Conservation (phyloP, 2,329 filamentous ascomycete genomes). For the Alternaria conjuncta region DNA sequence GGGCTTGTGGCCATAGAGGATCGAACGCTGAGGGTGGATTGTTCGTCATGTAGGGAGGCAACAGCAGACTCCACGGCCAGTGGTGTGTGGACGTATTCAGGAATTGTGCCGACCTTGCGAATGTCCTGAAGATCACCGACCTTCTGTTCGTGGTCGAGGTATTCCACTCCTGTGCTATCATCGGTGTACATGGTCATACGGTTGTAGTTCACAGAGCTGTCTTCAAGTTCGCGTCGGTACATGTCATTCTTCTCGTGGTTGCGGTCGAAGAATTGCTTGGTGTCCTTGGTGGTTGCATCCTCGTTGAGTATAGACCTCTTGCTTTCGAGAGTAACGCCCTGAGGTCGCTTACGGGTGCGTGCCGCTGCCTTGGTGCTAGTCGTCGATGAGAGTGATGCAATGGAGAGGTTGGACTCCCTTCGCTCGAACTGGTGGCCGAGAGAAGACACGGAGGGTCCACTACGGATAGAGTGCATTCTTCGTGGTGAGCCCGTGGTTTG, state of each 20-base stretch:
- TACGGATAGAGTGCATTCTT: conserved; percentile 55
- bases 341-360: conserved; percentile 59
- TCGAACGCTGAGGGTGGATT: conserved; percentile 70
- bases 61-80: conserved; percentile 85
- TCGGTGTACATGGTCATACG: conserved; percentile 60
- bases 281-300: conserved; percentile 45
- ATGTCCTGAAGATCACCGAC: conserved; percentile 71
- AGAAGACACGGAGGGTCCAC: conserved; percentile 63
- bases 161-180: conserved; percentile 61
- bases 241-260: conserved; percentile 67
- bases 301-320: conserved; percentile 55
- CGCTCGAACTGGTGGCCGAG: conserved; percentile 63
- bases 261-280: conserved; percentile 58
- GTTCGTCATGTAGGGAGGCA: conserved; percentile 80
- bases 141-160: conserved; percentile 59
- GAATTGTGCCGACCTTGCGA: conserved; percentile 72
- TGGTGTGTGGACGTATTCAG: conserved; percentile 75
- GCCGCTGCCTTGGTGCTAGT: conserved; percentile 65
- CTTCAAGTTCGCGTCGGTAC: conserved; percentile 56
- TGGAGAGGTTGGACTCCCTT: conserved; percentile 63
- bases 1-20: conserved; percentile 40
- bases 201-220: conserved; percentile 59
- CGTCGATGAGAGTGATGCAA: conserved; percentile 64
- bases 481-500: conserved; percentile 49
- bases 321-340: conserved; percentile 60